These are phyloP conservation scores for Colletotrichum aenigma DNA, from an alignment of 2,329 filamentous ascomycete species.

Conservation along the genomic window DNA sequence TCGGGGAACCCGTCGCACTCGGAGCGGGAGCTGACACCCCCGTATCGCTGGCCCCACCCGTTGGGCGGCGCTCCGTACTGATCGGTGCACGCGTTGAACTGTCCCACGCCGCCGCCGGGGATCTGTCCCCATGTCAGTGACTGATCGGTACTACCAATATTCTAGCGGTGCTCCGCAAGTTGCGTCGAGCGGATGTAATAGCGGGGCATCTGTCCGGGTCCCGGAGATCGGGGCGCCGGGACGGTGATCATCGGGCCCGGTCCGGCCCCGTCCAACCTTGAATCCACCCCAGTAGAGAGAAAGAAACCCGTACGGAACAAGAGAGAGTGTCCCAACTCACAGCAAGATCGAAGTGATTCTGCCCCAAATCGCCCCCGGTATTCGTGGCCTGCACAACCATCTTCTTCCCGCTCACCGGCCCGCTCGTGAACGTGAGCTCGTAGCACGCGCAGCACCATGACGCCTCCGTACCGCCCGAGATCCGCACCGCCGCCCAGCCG, in stretches of 20 bases:
- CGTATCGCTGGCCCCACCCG: constrained; percentile 63
- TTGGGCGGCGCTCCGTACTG: constrained; percentile 48
- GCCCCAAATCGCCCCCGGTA: constrained; percentile 57
- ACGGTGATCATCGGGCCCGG: neutral
- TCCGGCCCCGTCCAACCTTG: neutral
- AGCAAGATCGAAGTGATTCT: constrained; percentile 60
- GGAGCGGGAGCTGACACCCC: constrained; percentile 54
- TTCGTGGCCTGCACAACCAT: constrained; percentile 67
- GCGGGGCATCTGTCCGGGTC: neutral
- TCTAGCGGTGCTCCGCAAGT: neutral
- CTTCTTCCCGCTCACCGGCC: constrained; percentile 57
- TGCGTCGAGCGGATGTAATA: neutral
- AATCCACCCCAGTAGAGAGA: neutral
- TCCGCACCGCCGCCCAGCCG: constrained; percentile 57
- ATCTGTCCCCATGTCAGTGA: constrained; percentile 31
- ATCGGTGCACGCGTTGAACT: constrained; percentile 47
- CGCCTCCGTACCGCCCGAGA: constrained; percentile 46
- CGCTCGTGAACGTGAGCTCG: constrained; percentile 63
- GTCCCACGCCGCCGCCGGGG: constrained; percentile 58
- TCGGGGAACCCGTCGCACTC: constrained; percentile 59
- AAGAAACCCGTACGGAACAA: neutral
- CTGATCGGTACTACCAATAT: neutral
- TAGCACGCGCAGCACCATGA: constrained; percentile 61
- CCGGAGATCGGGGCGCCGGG: neutral
- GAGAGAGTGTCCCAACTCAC: constrained; percentile 27